A percentile compares a stretch with the other conserved stretches of the same genome.
Evolutionary conservation across 768 basidiomycete species (phyloP).

Genomic region (Kwoniella bestiolae): DNA sequence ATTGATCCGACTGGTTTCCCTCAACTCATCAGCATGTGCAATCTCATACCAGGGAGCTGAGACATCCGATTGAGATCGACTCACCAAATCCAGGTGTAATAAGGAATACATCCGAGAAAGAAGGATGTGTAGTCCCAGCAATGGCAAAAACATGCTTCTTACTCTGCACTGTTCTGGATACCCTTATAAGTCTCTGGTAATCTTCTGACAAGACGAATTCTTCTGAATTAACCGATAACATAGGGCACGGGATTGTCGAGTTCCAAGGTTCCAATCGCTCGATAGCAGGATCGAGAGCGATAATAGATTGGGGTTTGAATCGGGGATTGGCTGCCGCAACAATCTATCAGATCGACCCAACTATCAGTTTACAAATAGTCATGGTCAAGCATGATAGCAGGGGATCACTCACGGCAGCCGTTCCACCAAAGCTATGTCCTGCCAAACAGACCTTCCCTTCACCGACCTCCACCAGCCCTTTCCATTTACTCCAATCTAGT

Average conservation of each 20-base stretch:
- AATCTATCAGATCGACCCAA: no score
- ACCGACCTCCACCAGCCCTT: slow-evolving; percentile 6
- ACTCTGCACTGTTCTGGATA: slow-evolving; percentile 14
- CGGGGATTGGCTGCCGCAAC: slow-evolving; percentile 22
- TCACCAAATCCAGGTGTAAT: slow-evolving; percentile 21
- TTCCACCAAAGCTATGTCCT: slow-evolving; percentile 28
- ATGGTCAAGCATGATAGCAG: background rate
- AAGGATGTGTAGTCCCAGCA: slow-evolving; percentile 23
- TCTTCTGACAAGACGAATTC: slow-evolving; percentile 20
- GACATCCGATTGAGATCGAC: background rate
- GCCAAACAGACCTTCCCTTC: slow-evolving; percentile 18
- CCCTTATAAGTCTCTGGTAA: slow-evolving; percentile 12
- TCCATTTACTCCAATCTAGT: slow-evolving; percentile 18
- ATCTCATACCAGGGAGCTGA: no score
- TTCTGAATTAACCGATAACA: slow-evolving; percentile 25
- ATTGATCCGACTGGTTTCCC: slow-evolving; percentile 5
- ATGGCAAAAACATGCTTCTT: slow-evolving; percentile 18
- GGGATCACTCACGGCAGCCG: slow-evolving; percentile 19
- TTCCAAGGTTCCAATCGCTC: slow-evolving; percentile 28
- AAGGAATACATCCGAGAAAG: slow-evolving; percentile 28
- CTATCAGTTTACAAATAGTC: background rate
- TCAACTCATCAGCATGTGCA: background rate
- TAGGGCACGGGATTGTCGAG: slow-evolving; percentile 19
- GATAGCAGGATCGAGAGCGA: slow-evolving; percentile 26
- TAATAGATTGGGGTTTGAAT: slow-evolving; percentile 18